phyloP scores from a whole-genome alignment of 495 filamentous ascomycete species.

The Podospora sp. region DNA sequence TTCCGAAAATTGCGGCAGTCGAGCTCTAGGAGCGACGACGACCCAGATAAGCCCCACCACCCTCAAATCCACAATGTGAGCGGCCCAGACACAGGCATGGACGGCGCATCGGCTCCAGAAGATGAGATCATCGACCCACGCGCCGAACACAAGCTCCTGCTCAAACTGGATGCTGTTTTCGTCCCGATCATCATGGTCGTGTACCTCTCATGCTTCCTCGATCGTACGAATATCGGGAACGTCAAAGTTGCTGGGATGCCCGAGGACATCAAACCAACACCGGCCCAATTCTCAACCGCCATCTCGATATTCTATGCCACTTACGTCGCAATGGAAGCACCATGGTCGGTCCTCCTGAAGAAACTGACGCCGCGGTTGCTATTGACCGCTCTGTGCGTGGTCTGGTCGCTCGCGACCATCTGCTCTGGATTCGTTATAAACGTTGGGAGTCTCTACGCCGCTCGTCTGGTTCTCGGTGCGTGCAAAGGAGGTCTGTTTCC shows the following conservation, averaged over 20 bases:
- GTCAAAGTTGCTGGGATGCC: slow-evolving; percentile 50
- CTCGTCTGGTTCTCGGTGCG: slow-evolving; percentile 57
- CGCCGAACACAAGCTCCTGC: slow-evolving; percentile 56
- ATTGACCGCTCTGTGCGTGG: slow-evolving; percentile 62
- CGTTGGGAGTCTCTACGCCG: slow-evolving; percentile 52
- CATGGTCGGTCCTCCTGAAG: slow-evolving; percentile 80
- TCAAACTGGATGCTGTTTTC: slow-evolving; percentile 53
- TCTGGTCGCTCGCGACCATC: slow-evolving; percentile 57
- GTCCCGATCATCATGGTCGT: slow-evolving; percentile 55
- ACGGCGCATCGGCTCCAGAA: slow-evolving; percentile 4
- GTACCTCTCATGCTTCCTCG: slow-evolving; percentile 63
- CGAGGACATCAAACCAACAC: slow-evolving; percentile 53
- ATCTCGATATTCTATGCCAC: slow-evolving; percentile 83
- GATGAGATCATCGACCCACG: slow-evolving; percentile 45
- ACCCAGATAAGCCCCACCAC: background rate
- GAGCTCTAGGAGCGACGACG: background rate
- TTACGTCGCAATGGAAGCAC: slow-evolving; percentile 74
- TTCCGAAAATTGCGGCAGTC: background rate
- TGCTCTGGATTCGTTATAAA: slow-evolving; percentile 56
- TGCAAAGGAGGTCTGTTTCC: slow-evolving; percentile 71
- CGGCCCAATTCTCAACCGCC: slow-evolving; percentile 61
- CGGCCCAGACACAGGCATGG: slow-evolving; percentile 5
- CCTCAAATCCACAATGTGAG: background rate
- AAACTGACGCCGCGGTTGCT: slow-evolving; percentile 58
- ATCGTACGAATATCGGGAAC: slow-evolving; percentile 57